Conservation (phyloP, 2,329 filamentous ascomycete genomes). For the Aurifilum marmelostoma region DNA sequence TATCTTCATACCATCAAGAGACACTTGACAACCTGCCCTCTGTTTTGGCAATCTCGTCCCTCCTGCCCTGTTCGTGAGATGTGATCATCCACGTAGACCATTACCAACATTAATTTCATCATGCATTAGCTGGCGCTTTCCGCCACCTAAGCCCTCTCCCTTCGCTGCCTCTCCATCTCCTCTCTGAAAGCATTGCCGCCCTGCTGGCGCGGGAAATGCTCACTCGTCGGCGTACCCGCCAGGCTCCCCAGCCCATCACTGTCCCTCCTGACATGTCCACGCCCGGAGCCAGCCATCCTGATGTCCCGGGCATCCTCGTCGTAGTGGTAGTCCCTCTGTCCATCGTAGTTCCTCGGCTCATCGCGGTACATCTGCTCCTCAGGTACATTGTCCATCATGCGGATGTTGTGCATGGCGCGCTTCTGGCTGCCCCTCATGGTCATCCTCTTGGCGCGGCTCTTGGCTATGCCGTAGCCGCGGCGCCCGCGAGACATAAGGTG, state of each 20-base stretch:
- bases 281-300: constrained; percentile 11
- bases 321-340: constrained; percentile 34
- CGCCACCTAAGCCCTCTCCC: constrained; percentile 37
- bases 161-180: constrained; percentile 52
- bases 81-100: neutral
- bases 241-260: constrained; percentile 55
- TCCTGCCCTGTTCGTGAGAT: neutral
- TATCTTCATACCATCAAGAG: neutral
- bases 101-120: constrained; percentile 3
- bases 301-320: constrained; percentile 37
- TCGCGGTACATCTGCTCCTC: constrained; percentile 35
- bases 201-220: constrained; percentile 42
- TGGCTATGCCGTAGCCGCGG: constrained; percentile 48
- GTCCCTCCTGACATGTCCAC: constrained; percentile 41
- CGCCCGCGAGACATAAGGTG: constrained; percentile 52
- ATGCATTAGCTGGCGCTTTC: neutral
- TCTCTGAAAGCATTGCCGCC: constrained; percentile 52
- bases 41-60: neutral
- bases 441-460: constrained; percentile 41
- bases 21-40: neutral
- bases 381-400: constrained; percentile 45
- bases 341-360: constrained; percentile 15
- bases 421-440: constrained; percentile 38
- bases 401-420: constrained; percentile 43
- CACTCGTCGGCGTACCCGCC: constrained; percentile 50